Conservation (phyloP, 2,329 filamentous ascomycete genomes). For the Penicillium thymicola region DNA sequence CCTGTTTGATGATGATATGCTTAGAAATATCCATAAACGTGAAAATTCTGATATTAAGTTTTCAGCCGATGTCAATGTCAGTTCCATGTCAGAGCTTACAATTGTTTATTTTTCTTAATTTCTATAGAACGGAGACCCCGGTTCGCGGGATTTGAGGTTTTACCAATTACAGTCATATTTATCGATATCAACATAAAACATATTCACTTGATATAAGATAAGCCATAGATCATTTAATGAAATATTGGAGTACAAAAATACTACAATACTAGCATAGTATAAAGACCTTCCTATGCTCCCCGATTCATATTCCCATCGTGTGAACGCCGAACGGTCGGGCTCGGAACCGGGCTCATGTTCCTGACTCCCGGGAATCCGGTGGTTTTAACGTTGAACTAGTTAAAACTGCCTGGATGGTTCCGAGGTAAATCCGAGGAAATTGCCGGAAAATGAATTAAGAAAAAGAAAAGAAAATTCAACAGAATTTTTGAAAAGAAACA, state of each 20-base stretch:
- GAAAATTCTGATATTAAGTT: constrained; percentile 12
- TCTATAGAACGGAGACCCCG: neutral
- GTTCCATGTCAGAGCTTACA: neutral
- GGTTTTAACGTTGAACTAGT: neutral
- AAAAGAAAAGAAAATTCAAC: neutral
- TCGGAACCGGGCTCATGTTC: constrained; percentile 14
- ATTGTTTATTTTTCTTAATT: neutral
- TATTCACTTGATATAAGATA: neutral
- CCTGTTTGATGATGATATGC: neutral
- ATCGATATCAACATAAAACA: neutral
- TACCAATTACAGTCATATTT: too few species aligned
- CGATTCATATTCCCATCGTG: constrained; percentile 2
- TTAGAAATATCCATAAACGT: neutral
- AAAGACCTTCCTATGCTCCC: neutral
- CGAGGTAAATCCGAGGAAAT: neutral
- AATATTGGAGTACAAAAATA: neutral
- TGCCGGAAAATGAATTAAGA: too few species aligned
- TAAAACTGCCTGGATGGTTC: neutral
- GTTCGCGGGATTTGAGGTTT: neutral
- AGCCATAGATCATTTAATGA: neutral
- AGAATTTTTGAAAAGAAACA: neutral
- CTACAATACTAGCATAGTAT: neutral
- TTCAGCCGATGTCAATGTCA: constrained; percentile 7
- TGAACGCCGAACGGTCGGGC: neutral
- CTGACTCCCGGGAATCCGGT: constrained; percentile 6